Evolutionary conservation across 2,329 filamentous ascomycete species (phyloP), one percentile per base, ranked within the genome.

Genomic region (Fusarium pseudocircinatum): DNA sequence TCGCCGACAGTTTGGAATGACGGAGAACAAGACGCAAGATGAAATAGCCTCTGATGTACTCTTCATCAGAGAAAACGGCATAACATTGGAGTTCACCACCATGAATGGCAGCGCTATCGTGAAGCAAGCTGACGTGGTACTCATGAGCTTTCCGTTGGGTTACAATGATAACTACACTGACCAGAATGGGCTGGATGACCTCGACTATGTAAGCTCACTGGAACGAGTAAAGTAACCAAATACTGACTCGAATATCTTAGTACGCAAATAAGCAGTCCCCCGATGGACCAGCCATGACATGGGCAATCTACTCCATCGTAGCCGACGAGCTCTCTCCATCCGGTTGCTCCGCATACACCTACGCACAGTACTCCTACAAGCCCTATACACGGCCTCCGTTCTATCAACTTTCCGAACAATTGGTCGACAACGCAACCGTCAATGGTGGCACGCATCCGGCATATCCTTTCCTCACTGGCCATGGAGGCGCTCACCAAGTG

Each of bases 261-360:
- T 64, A 64, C 8, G 62, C 62, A 1, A 64, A 64, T 12, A 64
- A 64, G 7, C 62, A 64, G 0, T 64, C 62, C 2, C 46, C 58
- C 0, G 62, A 64, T 22, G 62, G 62, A 4, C 62, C 62, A 0
- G 62, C 62, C 1, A 64, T 64, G 62, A 64, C 62, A 0, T 64
- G 62, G 58, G 62, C 62, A 14, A 64, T 64, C 0, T 64, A 64
- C 34, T 64, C 62, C 7, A 64, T 64, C 1, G 62, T 64, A n/a
- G 62, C 58, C 1, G 46, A 39, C 2, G 62, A 64, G 15, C 46
- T 64, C 6, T 63, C 62, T 5, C 62, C 62, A 5, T 64, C 62
- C 0, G 62, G 62, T 1, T 63, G 62, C n/a, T 64, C 62, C 8
- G 58, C 58, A 1, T 64, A 64, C 6, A 64, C 62, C 5, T 64